These are phyloP conservation scores for Pseudogymnoascus sp. DNA, from an alignment of 2,329 filamentous ascomycete species.

Conservation along the genomic window DNA sequence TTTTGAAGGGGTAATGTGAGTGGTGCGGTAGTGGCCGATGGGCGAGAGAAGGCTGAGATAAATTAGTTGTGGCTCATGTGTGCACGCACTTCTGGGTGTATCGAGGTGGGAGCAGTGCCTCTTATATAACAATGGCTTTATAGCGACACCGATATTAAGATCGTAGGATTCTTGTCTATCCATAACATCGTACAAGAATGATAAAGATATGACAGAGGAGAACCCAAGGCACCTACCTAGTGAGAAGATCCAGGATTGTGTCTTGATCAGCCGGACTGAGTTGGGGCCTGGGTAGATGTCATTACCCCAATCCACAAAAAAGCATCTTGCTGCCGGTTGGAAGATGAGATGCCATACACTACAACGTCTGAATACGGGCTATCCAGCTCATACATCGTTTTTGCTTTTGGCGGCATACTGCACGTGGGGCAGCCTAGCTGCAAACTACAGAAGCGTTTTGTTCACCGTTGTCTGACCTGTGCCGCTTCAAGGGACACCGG, in stretches of 20 bases:
- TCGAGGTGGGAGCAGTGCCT: not conserved
- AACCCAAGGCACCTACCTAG: constrained; percentile 43
- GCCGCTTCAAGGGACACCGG: not conserved
- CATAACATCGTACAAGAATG: not conserved
- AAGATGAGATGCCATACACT: constrained; percentile 41
- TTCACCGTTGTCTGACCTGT: not conserved
- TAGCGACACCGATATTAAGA: not conserved
- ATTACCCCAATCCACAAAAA: not conserved
- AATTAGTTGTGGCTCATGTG: constrained; percentile 10
- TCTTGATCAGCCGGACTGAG: constrained; percentile 52
- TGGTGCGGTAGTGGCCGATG: constrained; percentile 52
- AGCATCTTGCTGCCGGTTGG: not conserved
- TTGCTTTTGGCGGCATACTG: constrained; percentile 44
- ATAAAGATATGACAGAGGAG: not conserved
- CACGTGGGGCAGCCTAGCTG: not conserved
- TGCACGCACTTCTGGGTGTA: not conserved
- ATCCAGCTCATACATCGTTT: constrained; percentile 55
- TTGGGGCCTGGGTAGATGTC: constrained; percentile 44
- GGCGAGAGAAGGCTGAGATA: constrained; percentile 51
- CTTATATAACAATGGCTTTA: too few relatives aligned
- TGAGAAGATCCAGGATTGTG: constrained; percentile 57
- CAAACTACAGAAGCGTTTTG: not conserved
- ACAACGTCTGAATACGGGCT: constrained; percentile 52
- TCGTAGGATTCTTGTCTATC: not conserved
- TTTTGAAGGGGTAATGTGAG: constrained; percentile 47